Base-by-base conservation (phyloP, 495 filamentous ascomycete species). In the Astrothelium subdiscretum region DNA sequence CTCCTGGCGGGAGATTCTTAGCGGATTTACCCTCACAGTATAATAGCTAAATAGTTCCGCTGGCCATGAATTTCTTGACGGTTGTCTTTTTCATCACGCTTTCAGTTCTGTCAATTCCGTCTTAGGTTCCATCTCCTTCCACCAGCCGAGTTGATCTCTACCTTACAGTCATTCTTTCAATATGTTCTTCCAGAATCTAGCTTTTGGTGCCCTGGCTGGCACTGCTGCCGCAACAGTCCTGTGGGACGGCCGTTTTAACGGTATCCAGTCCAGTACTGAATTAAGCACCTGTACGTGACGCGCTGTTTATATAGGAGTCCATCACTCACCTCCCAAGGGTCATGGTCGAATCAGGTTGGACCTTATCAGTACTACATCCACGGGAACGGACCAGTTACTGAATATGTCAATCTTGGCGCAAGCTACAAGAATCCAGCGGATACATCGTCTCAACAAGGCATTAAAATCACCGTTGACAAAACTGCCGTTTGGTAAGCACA, bases 301-400 rank as follows among this genome's bases (percentile, higher is more conserved):
- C 35, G 8, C 40, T 1, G 13, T 26, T 26, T 2, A 42, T 13
- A 31, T 15, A 27, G 27, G 12, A 15, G 20, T 29, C 44, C 32
- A n/a, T 44, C 44, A 40, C 57, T 67, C 57, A 63, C 40, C 24
- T 13, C 26, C 13, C 12, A 38, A 69, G 65, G 85, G 86, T 83
- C 80, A 13, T 89, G 82, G 81, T 73, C 74, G 0, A 83, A 81
- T 69, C 81, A 86, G 72, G 81, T 87, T 63, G 83, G 83, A 1
- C 80, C 83, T 0, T 89, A 83, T 72, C 85, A 88, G 68, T 88
- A 86, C 77, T 88, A 89, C 73, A 89, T 88, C 72, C 82, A 88
- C 74, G 85, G 85, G 3, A 68, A 72, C 8, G 79, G 75, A 22
- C 40, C 71, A 2, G 82, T 85, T 2, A 74, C 76, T 18, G 66